Base-by-base conservation (phyloP, 768 basidiomycete species). In the Mycena floridula region DNA sequence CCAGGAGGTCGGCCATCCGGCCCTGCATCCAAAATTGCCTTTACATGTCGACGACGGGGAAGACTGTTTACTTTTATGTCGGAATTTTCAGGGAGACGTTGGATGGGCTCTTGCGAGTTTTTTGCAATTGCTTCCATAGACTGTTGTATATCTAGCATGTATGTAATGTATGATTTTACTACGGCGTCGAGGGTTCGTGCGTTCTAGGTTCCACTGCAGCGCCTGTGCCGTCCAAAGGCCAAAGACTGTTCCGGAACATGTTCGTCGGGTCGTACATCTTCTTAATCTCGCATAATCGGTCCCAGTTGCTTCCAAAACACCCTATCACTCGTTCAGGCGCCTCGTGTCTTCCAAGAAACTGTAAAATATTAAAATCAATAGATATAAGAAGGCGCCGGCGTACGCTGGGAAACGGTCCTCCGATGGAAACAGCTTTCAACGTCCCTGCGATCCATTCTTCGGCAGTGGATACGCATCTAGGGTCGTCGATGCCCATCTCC, bases 391-490 rank as follows among this genome's bases (percentile, higher is more conserved):
- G n/a, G n/a, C n/a, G n/a, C n/a, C n/a, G n/a, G n/a, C n/a, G n/a
- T 59, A 92, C 91, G 52, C 85, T 87, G 5, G 92, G 92, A 57
- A 82, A 76, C 2, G 90, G 85, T 18, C 89, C 90, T 23, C 92
- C 92, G 36, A 81, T 64, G 28, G 82, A 77, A 22, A 87, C 78
- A 1, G 81, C 77, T 49, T 77, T 70, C 45, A 94, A 71, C 3
- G 86, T 87, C 4, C 72, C 77, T 15, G 76, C 63, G 45, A 95
- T 86, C 92, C 92, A 95, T 79, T 86, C 83, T 62, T 93, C 89
- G 13, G 90, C 91, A 32, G 89, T 83, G 42, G 72, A 72, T 37
- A 90, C 72, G 50, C 91, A 95, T n/a, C 79, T 70, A 36, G 82
- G 78, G 56, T 95, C 91, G 49, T 85, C 77, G 35, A 85, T 66